These are phyloP conservation scores for Monosporascus ibericus DNA, from an alignment of 2,329 filamentous ascomycete genomes.

Conservation along the genomic window DNA sequence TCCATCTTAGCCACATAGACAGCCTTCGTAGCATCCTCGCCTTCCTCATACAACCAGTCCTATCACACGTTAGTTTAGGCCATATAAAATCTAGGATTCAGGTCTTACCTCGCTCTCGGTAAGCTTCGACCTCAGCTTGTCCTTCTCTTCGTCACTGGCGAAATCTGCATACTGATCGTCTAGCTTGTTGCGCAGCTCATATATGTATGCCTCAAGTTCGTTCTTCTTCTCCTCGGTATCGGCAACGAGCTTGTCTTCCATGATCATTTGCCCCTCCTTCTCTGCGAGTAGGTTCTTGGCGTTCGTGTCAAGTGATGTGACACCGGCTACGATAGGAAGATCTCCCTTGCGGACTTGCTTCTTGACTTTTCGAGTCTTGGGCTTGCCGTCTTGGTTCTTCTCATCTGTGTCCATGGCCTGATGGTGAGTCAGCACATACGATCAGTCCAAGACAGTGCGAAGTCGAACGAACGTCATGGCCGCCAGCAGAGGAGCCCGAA, in stretches of 20 bases:
- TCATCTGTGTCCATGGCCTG: conserved; percentile 83
- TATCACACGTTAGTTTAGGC: conserved; percentile 33
- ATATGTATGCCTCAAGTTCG: conserved; percentile 96
- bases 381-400: conserved; percentile 55
- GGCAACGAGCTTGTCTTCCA: conserved; percentile 96
- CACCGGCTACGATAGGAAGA: conserved; percentile 78
- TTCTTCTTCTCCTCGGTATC: conserved; percentile 99
- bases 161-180: conserved; percentile 88
- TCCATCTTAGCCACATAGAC: conserved; percentile 94
- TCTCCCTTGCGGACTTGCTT: conserved; percentile 99
- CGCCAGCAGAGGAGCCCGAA: conserved; percentile 12
- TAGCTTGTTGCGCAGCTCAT: conserved; percentile 92
- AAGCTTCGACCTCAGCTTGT: conserved; percentile 76
- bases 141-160: conserved; percentile 86
- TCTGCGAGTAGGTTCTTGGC: conserved; percentile 65
- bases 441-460: not conserved
- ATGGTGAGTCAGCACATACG: conserved; percentile 13
- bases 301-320: conserved; percentile 67
- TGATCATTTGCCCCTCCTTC: conserved; percentile 84
- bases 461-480: conserved; percentile 7
- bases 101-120: conserved; percentile 74
- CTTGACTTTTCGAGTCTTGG: conserved; percentile 94
- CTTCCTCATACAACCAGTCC: conserved; percentile 98
- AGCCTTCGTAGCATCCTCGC: conserved; percentile 89
- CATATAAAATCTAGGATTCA: not conserved